These are phyloP conservation scores for Nakaseomyces kungkrabaensis DNA, from an alignment of 1,139 yeast genomes.

Conservation along the genomic window DNA sequence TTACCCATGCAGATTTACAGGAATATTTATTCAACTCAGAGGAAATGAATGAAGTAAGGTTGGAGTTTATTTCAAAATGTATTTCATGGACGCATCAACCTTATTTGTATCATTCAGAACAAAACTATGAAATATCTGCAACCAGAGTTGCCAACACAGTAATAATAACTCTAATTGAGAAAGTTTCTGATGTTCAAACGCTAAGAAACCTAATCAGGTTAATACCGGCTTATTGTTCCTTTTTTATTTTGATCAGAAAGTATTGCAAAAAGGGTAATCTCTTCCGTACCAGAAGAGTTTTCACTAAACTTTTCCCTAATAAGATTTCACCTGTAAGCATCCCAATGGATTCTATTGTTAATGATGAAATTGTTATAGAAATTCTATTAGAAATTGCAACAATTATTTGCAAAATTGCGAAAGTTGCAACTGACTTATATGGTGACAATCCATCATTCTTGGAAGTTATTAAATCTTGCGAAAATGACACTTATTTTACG, in stretches of 20 bases:
- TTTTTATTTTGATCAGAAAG: slow-evolving; percentile 45
- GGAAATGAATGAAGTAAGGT: slow-evolving; percentile 7
- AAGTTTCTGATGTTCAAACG: slow-evolving; percentile 22
- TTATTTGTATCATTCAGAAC: slow-evolving; percentile 42
- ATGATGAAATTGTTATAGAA: slow-evolving; percentile 64
- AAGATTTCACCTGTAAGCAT: slow-evolving; percentile 53
- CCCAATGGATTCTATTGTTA: slow-evolving; percentile 67
- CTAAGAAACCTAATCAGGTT: slow-evolving; percentile 43
- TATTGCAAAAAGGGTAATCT: slow-evolving; percentile 42
- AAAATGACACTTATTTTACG: slow-evolving; percentile 34
- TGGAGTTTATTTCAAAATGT: slow-evolving; percentile 15
- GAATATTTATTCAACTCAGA: slow-evolving; percentile 10
- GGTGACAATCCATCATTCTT: slow-evolving; percentile 41
- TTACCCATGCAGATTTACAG: slow-evolving; percentile 10
- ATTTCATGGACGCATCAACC: slow-evolving; percentile 59
- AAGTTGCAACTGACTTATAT: slow-evolving; percentile 39
- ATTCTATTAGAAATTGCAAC: slow-evolving; percentile 59
- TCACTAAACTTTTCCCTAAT: slow-evolving; percentile 59
- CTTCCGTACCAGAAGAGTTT: slow-evolving; percentile 52
- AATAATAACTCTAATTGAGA: slow-evolving; percentile 30
- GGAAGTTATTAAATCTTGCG: slow-evolving; percentile 32
- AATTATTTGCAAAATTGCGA: slow-evolving; percentile 48
- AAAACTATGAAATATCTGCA: slow-evolving; percentile 30
- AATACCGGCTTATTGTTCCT: slow-evolving; percentile 42
- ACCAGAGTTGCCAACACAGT: slow-evolving; percentile 50